phyloP scores from a whole-genome alignment of 768 basidiomycete species.

The Termitomyces sp. region DNA sequence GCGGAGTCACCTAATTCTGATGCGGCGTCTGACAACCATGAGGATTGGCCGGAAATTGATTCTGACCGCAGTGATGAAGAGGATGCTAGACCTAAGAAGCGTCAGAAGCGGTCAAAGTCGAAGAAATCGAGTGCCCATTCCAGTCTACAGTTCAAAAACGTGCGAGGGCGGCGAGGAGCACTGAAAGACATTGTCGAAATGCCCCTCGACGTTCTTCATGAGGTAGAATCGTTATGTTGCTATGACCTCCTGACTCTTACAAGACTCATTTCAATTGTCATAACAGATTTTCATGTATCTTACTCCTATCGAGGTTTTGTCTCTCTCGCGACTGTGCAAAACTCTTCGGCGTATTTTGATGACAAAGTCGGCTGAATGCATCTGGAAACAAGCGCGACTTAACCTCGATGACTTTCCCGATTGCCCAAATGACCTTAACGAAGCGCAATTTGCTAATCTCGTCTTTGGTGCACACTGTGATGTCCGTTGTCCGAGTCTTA shows the following conservation, averaged over 20 bases:
- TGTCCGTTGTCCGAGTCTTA: neutral
- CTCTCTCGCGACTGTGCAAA: slow-evolving; percentile 32
- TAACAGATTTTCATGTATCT: slow-evolving; percentile 32
- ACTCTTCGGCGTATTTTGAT: slow-evolving; percentile 22
- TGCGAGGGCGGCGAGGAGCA: slow-evolving; percentile 14
- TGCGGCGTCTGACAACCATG: neutral
- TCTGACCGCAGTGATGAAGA: neutral
- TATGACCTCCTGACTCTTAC: too few relatives aligned
- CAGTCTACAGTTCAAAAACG: neutral
- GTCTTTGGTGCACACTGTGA: slow-evolving; percentile 1
- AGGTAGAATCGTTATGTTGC: slow-evolving; percentile 13
- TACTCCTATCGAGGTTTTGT: slow-evolving; percentile 33
- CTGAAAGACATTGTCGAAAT: slow-evolving; percentile 18
- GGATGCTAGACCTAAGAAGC: neutral
- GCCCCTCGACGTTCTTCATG: slow-evolving; percentile 26
- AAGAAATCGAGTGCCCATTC: neutral
- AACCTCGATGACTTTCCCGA: slow-evolving; percentile 8
- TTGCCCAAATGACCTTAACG: slow-evolving; percentile 8
- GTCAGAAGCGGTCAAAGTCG: neutral
- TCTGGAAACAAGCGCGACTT: slow-evolving; percentile 5
- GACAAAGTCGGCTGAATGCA: slow-evolving; percentile 2
- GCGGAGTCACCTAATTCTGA: neutral
- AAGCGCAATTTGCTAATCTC: neutral
- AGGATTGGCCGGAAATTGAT: neutral
- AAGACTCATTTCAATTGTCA: neutral